Evolutionary conservation across 208 protist genomes (phyloP).

Genomic region (Acanthamoeba royreba): DNA sequence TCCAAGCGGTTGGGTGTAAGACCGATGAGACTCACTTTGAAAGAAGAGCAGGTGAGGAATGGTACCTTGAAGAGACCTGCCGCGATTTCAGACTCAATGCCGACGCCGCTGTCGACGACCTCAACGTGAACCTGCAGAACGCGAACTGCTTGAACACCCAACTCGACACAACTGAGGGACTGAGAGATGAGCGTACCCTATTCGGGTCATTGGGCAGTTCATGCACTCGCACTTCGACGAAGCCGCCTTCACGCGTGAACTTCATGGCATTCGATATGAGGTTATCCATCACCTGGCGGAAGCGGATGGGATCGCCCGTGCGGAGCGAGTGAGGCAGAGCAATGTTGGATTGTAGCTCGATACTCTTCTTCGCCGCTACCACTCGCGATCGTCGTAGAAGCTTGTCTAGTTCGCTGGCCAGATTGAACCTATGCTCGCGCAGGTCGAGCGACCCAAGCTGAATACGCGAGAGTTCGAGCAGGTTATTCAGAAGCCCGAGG

Average conservation of each 20-base stretch:
- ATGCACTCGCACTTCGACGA: background rate
- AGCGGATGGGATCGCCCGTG: background rate
- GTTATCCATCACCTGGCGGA: constrained; percentile 53
- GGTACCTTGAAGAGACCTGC: background rate
- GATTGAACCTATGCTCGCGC: background rate
- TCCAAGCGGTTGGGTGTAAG: background rate
- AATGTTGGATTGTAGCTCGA: background rate
- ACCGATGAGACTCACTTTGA: background rate
- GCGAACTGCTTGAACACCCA: background rate
- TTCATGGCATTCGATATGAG: constrained; percentile 50
- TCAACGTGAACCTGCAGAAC: background rate
- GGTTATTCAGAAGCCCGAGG: background rate
- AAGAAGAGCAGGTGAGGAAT: no score
- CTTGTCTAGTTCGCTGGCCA: background rate
- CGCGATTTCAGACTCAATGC: background rate
- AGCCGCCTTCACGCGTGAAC: constrained; percentile 40
- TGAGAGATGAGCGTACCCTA: background rate
- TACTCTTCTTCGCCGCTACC: background rate
- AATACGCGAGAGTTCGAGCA: background rate
- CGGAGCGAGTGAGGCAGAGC: background rate
- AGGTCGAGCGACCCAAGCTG: background rate
- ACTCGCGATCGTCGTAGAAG: background rate
- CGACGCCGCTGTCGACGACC: background rate
- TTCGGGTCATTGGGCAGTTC: background rate
- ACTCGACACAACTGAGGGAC: background rate